Evolutionary conservation across 495 filamentous ascomycete genomes (phyloP).

Genomic region (Margaritispora aquatica): DNA sequence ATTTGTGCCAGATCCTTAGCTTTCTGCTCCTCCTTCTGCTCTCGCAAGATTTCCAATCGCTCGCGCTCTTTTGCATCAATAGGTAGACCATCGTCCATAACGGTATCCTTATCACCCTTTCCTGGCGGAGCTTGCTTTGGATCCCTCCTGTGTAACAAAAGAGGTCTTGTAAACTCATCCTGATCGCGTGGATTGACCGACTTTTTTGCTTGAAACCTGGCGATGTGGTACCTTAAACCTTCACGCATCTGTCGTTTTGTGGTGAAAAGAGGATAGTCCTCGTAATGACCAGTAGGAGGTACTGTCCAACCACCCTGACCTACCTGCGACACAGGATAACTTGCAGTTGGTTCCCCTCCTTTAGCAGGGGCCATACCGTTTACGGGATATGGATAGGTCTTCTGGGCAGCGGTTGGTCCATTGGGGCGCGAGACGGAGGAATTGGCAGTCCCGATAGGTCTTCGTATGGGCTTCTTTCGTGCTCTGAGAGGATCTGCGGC

Average conservation of each 20-base stretch:
- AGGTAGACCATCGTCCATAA: conserved; percentile 25
- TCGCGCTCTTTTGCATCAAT: conserved; percentile 60
- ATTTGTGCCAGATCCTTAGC: conserved; percentile 83
- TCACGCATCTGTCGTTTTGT: conserved; percentile 76
- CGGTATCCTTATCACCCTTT: conserved; percentile 42
- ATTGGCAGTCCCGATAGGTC: conserved; percentile 10
- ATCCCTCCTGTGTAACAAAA: conserved; percentile 83
- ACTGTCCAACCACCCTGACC: conserved; percentile 55
- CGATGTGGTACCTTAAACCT: conserved; percentile 79
- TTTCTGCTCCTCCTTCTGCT: conserved; percentile 73
- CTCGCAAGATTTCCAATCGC: conserved; percentile 59
- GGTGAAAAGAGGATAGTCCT: conserved; percentile 68
- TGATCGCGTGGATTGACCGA: conserved; percentile 67
- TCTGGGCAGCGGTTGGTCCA: conserved; percentile 2
- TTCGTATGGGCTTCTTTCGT: conserved; percentile 45
- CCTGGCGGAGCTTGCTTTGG: conserved; percentile 62
- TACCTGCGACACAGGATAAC: conserved; percentile 31
- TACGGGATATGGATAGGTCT: conserved; percentile 1
- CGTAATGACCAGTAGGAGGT: conserved; percentile 41
- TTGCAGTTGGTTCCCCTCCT: neutral
- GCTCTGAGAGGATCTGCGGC: conserved; percentile 63
- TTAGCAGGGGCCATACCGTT: conserved; percentile 7
- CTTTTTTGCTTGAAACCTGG: conserved; percentile 59
- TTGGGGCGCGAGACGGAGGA: conserved; percentile 5
- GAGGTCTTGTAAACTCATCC: conserved; percentile 77